Evolutionary conservation across 345 rosid genomes (phyloP).

Genomic region (thale cress (Arabidopsis thaliana)): TAIR10.1 NC_003075.7:13440001-13440500

Average conservation of each 20-base stretch:
- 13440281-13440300: slow-evolving; percentile 11
- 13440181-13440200: slow-evolving; percentile 23
- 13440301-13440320: slow-evolving; percentile 33
- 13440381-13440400: slow-evolving; percentile 17
- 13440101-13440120: slow-evolving; percentile 30
- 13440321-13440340: slow-evolving; percentile 12
- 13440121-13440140: slow-evolving; percentile 29
- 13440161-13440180: slow-evolving; percentile 41
- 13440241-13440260: slow-evolving; percentile 22
- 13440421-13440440: background rate
- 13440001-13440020: slow-evolving; percentile 45
- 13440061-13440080: slow-evolving; percentile 29
- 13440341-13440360: slow-evolving; percentile 2
- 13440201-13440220: slow-evolving; percentile 32
- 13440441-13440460: slow-evolving; percentile 3
- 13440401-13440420: background rate
- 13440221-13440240: slow-evolving; percentile 29
- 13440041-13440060: slow-evolving; percentile 36
- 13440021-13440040: slow-evolving; percentile 49
- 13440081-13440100: slow-evolving; percentile 27
- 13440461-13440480: slow-evolving; percentile 89
- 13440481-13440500: slow-evolving; percentile 93
- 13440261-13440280: slow-evolving; percentile 23
- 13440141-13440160: slow-evolving; percentile 28
- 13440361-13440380: slow-evolving; percentile 37